Conservation (phyloP, 805 yeast genomes). For the Yamadazyma insecticola region DNA sequence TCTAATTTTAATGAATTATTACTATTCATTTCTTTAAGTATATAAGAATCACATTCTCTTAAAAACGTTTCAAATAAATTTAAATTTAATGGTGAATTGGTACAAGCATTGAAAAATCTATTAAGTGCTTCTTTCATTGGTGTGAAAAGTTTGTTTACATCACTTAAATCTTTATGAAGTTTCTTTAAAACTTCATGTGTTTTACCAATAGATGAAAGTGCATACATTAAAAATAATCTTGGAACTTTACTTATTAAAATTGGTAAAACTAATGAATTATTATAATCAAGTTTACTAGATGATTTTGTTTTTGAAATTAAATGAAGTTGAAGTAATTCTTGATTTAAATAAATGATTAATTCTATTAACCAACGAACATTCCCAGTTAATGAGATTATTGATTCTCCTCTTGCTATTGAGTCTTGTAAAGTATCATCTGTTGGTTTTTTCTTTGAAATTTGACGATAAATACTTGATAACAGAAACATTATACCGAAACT, state of each 20-base stretch:
- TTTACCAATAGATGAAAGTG: constrained; percentile 61
- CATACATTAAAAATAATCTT: constrained; percentile 59
- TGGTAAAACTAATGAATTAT: constrained; percentile 49
- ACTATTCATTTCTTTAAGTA: constrained; percentile 24
- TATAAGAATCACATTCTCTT: constrained; percentile 47
- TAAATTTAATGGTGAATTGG: constrained; percentile 51
- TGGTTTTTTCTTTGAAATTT: constrained; percentile 57
- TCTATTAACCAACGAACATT: constrained; percentile 84
- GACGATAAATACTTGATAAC: constrained; percentile 57
- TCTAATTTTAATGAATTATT: constrained; percentile 44
- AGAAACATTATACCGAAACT: constrained; percentile 67
- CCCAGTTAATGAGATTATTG: constrained; percentile 62
- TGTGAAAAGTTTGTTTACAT: constrained; percentile 34
- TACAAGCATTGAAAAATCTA: constrained; percentile 44
- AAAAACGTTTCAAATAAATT: constrained; percentile 57
- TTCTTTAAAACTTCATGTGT: constrained; percentile 54
- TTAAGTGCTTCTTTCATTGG: constrained; percentile 53
- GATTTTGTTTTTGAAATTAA: constrained; percentile 16
- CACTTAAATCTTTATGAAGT: constrained; percentile 47
- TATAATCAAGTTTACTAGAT: constrained; percentile 16
- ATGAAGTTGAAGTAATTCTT: constrained; percentile 57
- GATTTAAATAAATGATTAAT: constrained; percentile 63
- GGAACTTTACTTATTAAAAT: constrained; percentile 66
- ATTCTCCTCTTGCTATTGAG: constrained; percentile 56
- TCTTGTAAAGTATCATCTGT: constrained; percentile 49